Percentiles rank a stretch among this genome's conserved stretches.
These are phyloP conservation scores for Furculomyces boomerangus DNA, from an alignment of 371 early-diverging fungal species.

Conservation along the genomic window DNA sequence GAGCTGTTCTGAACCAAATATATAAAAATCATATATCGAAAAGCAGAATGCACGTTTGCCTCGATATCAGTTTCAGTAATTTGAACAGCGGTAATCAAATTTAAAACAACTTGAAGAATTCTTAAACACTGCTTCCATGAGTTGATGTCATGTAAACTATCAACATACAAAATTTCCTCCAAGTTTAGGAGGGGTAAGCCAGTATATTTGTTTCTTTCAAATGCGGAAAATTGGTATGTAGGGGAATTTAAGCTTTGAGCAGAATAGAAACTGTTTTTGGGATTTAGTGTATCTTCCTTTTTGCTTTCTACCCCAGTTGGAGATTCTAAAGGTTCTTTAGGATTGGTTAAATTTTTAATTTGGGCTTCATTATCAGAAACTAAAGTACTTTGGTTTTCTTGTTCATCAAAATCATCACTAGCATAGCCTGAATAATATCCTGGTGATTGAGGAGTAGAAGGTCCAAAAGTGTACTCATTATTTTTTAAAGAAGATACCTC, in stretches of 20 bases:
- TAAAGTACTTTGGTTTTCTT: not conserved
- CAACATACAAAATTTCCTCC: not conserved
- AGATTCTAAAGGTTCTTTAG: too few relatives aligned
- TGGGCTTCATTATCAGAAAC: not conserved
- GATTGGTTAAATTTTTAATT: too few relatives aligned
- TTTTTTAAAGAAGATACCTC: not conserved
- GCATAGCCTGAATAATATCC: not conserved
- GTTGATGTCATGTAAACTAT: not conserved
- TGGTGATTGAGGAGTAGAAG: slow-evolving; percentile 1
- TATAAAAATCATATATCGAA: not conserved
- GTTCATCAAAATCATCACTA: not conserved
- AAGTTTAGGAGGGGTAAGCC: not conserved
- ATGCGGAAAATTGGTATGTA: not conserved
- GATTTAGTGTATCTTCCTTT: too few relatives aligned
- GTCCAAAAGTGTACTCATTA: not conserved
- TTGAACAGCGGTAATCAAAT: not conserved
- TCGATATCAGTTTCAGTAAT: not conserved
- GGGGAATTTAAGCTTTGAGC: not conserved
- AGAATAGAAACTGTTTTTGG: too few relatives aligned
- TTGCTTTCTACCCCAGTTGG: too few relatives aligned
- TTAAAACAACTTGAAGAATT: not conserved
- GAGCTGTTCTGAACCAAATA: not conserved
- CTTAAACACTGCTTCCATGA: not conserved
- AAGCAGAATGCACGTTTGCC: not conserved
- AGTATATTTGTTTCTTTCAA: not conserved